Percentiles rank a stretch among this genome's conserved stretches.
Conservation (phyloP, 23 red algal species). For the Gracilaria caudata region DNA sequence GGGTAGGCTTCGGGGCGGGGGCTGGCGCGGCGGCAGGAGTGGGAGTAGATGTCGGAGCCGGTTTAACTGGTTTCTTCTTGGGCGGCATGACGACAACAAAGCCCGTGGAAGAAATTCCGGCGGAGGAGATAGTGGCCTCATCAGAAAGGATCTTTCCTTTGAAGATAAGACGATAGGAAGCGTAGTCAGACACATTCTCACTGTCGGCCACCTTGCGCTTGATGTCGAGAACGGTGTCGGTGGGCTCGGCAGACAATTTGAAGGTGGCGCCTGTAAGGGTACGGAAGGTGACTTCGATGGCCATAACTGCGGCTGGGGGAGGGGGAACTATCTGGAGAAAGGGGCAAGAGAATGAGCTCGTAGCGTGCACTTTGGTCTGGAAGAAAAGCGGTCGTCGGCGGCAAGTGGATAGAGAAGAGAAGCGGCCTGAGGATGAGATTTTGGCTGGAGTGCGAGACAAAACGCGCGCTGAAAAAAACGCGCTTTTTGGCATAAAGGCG, state of each 20-base stretch:
- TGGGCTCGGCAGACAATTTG: conserved; percentile 54
- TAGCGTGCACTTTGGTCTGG: not conserved
- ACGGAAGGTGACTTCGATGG: conserved; percentile 75
- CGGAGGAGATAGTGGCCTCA: conserved; percentile 63
- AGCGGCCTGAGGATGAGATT: conserved; percentile 5
- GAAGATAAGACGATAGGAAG: conserved; percentile 79
- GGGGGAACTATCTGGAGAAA: not conserved
- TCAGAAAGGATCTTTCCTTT: conserved; percentile 86
- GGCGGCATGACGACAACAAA: conserved; percentile 98
- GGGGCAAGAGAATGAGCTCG: not conserved
- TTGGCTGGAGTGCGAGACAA: conserved; percentile 8
- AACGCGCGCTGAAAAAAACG: not conserved
- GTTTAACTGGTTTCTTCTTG: conserved; percentile 36
- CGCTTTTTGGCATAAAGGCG: not conserved
- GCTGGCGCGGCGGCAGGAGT: conserved; percentile 25
- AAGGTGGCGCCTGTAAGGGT: conserved; percentile 86
- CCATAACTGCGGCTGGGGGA: conserved; percentile 8
- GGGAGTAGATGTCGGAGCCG: conserved; percentile 37
- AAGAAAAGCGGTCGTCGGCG: not conserved
- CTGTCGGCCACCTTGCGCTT: conserved; percentile 72
- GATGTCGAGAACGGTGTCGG: conserved; percentile 71
- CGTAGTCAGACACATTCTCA: conserved; percentile 55
- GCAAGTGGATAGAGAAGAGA: not conserved
- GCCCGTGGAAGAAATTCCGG: conserved; percentile 68
- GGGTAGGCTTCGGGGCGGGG: not conserved